Evolutionary conservation across 2,329 filamentous ascomycete genomes (phyloP), one percentile per base, ranked within the genome.

Genomic region (Fusarium penzigii): DNA sequence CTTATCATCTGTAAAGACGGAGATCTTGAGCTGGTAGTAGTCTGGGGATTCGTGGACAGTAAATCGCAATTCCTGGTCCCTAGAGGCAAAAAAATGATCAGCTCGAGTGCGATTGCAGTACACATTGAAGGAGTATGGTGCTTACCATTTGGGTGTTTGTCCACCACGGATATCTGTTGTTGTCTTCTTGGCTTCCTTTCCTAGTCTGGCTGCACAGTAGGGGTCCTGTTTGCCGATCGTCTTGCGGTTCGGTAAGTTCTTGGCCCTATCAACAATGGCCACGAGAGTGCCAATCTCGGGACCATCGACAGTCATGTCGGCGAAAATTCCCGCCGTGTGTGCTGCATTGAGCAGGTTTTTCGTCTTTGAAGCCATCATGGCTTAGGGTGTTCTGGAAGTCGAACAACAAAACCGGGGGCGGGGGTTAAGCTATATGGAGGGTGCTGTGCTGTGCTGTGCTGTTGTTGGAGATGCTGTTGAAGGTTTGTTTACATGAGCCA

Each of bases 211-310:
- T 38, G 94, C 94, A 73, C 92, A 97, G 73, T 97, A 99, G 0
- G 94, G 93, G 70, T 97, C 92, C 76, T 99, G 94, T 75, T 99
- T 99, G 50, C 94, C 94, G 79, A 99, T 97, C 6, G 92, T 94
- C 78, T 96, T 96, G 63, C 92, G 79, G 75, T 99, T 99, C 46
- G 94, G 94, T 62, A 99, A 77, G 71, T 99, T 99, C 83, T 96
- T 97, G 47, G 92, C 94, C 62, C 92, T 84, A 75, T 99, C 94
- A 66, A 97, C 85, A 65, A 99, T 87, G 51, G 92, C 83, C 43
- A 99, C 91, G 63, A 99, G 79, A 2, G 92, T 97, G 62, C 94
- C 94, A 66, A 99, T 97, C 54, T 90, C 81, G 4, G 94, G 93
- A 1, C 94, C 94, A 70, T 97, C 93, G 51, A 96, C 84, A 17